Evolutionary conservation across 495 filamentous ascomycete species (phyloP).

Genomic region (Podospora pseudocomata): DNA sequence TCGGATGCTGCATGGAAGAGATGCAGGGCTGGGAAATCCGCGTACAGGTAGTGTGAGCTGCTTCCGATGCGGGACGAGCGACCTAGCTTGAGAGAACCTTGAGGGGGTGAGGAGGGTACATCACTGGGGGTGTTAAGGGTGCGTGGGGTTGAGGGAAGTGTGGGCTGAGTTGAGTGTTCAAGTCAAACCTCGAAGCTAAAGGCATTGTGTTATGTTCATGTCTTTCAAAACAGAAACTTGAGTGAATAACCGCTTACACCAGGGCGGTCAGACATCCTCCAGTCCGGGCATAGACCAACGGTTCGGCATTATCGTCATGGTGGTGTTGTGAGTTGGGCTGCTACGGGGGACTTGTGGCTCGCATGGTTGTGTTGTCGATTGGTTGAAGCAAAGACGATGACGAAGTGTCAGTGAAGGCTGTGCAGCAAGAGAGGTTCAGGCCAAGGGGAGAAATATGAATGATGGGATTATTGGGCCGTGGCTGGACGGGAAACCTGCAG

Average conservation of each 20-base stretch:
- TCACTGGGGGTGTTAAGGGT: background rate
- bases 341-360: background rate
- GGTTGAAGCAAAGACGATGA: background rate
- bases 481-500: background rate
- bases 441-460: background rate
- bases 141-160: background rate
- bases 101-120: background rate
- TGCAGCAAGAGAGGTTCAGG: background rate
- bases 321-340: background rate
- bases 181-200: background rate
- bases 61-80: background rate
- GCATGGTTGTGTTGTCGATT: background rate
- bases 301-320: background rate
- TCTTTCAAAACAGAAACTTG: no score
- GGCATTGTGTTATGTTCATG: no score
- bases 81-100: background rate
- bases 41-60: background rate
- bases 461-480: background rate
- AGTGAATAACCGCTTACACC: background rate
- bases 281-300: background rate
- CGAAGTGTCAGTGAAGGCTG: background rate
- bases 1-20: background rate
- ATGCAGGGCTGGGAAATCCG: background rate
- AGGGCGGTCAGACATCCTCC: background rate
- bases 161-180: background rate